These are phyloP conservation scores for Eucalyptus microcorys DNA, from an alignment of 345 rosid species.

Conservation along the genomic window DNA sequence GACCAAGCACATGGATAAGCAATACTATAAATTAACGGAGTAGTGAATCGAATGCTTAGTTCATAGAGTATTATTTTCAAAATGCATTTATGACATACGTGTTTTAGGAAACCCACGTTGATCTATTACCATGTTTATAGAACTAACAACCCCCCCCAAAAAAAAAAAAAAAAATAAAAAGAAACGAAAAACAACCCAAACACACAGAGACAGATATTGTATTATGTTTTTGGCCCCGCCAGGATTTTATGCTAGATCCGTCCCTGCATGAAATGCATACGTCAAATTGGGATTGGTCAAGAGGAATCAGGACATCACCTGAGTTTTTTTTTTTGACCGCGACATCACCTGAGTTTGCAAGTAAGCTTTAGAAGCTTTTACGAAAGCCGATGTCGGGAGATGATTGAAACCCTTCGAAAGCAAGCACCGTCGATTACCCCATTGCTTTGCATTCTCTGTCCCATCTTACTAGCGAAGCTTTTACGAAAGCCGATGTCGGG, in stretches of 20 bases:
- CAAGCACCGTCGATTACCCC: not conserved
- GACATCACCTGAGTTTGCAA: not conserved
- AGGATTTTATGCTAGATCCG: not conserved
- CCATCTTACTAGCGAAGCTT: too few relatives aligned
- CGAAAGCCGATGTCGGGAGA: not conserved
- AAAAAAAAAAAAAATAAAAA: too few relatives aligned
- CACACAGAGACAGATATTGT: not conserved
- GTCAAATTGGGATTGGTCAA: not conserved
- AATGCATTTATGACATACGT: not conserved
- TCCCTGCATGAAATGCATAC: not conserved
- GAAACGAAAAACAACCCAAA: too few relatives aligned
- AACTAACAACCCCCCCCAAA: not conserved
- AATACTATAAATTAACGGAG: not conserved
- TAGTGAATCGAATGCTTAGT: not conserved
- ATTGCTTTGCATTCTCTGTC: not conserved
- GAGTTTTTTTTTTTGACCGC: too few relatives aligned
- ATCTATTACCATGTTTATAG: not conserved
- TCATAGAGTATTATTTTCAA: not conserved
- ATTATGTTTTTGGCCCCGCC: not conserved
- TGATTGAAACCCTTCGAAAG: not conserved
- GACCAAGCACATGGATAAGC: not conserved
- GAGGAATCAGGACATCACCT: not conserved
- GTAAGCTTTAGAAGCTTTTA: not conserved
- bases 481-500: not conserved
- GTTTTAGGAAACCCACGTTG: not conserved